phyloP scores from a whole-genome alignment of 2,329 filamentous ascomycete species.

The Cladosporium phlei region DNA sequence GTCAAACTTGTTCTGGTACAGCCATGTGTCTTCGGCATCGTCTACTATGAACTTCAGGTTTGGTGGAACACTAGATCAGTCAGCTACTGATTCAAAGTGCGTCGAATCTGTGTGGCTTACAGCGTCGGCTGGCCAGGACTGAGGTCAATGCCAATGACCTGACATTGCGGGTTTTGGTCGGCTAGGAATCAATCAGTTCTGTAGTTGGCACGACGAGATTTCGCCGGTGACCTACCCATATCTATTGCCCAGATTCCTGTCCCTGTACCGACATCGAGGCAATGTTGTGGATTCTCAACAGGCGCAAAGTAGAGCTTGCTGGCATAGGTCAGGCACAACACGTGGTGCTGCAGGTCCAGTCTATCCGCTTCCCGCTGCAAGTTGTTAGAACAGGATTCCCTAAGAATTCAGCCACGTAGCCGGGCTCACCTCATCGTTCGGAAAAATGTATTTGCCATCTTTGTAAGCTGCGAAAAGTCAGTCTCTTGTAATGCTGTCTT shows the following conservation, averaged over 20 bases:
- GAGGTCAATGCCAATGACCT: conserved; percentile 46
- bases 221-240: conserved; percentile 35
- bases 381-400: conserved; percentile 8
- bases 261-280: conserved; percentile 50
- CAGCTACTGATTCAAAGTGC: background rate
- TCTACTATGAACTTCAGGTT: conserved; percentile 61
- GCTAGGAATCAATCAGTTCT: conserved; percentile 25
- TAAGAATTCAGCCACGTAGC: background rate
- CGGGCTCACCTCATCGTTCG: conserved; percentile 34
- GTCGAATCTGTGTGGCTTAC: conserved; percentile 20
- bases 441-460: conserved; percentile 39
- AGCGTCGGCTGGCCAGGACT: conserved; percentile 47
- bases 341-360: conserved; percentile 39
- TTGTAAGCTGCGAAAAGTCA: conserved; percentile 30
- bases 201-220: no score
- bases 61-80: conserved; percentile 45
- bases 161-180: conserved; percentile 37
- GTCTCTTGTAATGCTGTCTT: background rate
- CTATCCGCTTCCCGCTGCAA: conserved; percentile 33
- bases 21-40: conserved; percentile 58
- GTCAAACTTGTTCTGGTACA: conserved; percentile 50
- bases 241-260: conserved; percentile 57
- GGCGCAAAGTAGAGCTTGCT: conserved; percentile 45
- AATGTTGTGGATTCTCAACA: conserved; percentile 37
- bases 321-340: conserved; percentile 45